Percentiles rank a stretch among this genome's conserved stretches.
Conservation (phyloP, 2,329 filamentous ascomycete genomes). For the Monosporascus sp. region DNA sequence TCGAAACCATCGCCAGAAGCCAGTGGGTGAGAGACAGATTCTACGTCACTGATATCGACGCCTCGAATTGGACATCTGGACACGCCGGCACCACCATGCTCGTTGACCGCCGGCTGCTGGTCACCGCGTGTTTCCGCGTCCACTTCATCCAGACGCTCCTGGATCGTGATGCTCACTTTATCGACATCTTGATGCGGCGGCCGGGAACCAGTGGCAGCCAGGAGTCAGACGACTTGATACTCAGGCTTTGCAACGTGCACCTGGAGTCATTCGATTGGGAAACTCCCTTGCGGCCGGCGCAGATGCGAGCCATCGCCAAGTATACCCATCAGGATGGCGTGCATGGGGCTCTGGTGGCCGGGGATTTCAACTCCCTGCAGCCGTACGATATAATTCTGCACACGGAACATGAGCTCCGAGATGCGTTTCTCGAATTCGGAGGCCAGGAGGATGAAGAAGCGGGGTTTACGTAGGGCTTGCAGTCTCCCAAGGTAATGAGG, state of each 20-base stretch:
- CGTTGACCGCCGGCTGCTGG: slow-evolving; percentile 39
- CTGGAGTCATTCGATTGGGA: slow-evolving; percentile 47
- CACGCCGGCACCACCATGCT: slow-evolving; percentile 49
- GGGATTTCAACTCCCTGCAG: slow-evolving; percentile 55
- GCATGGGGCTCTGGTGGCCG: slow-evolving; percentile 40
- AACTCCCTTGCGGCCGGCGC: slow-evolving; percentile 43
- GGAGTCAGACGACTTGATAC: slow-evolving; percentile 8
- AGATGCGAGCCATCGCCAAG: slow-evolving; percentile 38
- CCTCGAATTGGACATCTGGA: not conserved
- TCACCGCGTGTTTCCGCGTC: slow-evolving; percentile 44
- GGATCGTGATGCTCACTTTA: slow-evolving; percentile 49
- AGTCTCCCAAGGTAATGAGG: slow-evolving; percentile 35
- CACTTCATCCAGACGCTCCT: slow-evolving; percentile 43
- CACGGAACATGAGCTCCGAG: slow-evolving; percentile 41
- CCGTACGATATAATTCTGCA: slow-evolving; percentile 45
- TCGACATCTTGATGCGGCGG: slow-evolving; percentile 37
- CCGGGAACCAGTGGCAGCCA: not conserved
- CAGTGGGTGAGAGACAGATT: not conserved
- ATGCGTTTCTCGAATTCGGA: slow-evolving; percentile 47
- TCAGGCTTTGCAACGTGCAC: slow-evolving; percentile 52
- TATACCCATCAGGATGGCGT: slow-evolving; percentile 35
- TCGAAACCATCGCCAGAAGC: not conserved
- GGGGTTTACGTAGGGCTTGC: slow-evolving; percentile 55
- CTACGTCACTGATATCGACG: not conserved
- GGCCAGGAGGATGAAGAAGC: slow-evolving; percentile 44